A percentile compares a stretch with the other conserved stretches of the same genome.
Conservation (phyloP, 441 rosid species). For the Pelargonium fulgidum region DNA sequence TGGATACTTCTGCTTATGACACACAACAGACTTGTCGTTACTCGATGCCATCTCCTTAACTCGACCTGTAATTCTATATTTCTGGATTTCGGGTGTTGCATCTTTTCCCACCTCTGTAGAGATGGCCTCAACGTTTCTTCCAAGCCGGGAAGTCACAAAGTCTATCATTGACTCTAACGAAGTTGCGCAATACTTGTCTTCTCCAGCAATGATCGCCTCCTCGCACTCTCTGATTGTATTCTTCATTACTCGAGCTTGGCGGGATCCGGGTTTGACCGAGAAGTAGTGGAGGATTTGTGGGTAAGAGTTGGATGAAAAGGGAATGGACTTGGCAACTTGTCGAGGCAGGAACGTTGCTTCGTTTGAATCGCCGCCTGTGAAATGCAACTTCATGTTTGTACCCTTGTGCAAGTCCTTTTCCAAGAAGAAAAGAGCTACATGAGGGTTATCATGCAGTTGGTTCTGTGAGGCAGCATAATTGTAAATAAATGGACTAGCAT, state of each 20-base stretch:
- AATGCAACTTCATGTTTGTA: constrained; percentile 43
- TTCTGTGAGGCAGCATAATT: constrained; percentile 40
- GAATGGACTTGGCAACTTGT: constrained; percentile 38
- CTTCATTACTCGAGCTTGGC: constrained; percentile 51
- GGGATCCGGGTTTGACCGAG: constrained; percentile 43
- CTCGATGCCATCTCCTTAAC: constrained; percentile 31
- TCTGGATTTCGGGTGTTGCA: constrained; percentile 27
- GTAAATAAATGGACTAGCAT: constrained; percentile 45
- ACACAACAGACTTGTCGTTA: constrained; percentile 53
- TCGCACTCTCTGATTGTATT: constrained; percentile 66
- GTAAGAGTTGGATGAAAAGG: constrained; percentile 57
- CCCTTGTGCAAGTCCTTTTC: constrained; percentile 55
- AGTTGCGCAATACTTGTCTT: constrained; percentile 66
- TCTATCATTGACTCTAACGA: constrained; percentile 78
- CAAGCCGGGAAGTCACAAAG: constrained; percentile 47
- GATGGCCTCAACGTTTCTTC: constrained; percentile 41
- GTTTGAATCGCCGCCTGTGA: constrained; percentile 35
- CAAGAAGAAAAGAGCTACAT: constrained; percentile 55
- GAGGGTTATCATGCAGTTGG: constrained; percentile 51
- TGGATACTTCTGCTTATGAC: constrained; percentile 70
- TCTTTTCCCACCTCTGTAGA: constrained; percentile 50
- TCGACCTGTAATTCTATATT: constrained; percentile 34
- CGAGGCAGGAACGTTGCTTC: constrained; percentile 50
- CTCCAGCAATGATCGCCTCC: constrained; percentile 44
- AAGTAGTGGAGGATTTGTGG: constrained; percentile 39